Evolutionary conservation across 2,329 filamentous ascomycete species (phyloP).

Genomic region (Penicillium brevicompactum): DNA sequence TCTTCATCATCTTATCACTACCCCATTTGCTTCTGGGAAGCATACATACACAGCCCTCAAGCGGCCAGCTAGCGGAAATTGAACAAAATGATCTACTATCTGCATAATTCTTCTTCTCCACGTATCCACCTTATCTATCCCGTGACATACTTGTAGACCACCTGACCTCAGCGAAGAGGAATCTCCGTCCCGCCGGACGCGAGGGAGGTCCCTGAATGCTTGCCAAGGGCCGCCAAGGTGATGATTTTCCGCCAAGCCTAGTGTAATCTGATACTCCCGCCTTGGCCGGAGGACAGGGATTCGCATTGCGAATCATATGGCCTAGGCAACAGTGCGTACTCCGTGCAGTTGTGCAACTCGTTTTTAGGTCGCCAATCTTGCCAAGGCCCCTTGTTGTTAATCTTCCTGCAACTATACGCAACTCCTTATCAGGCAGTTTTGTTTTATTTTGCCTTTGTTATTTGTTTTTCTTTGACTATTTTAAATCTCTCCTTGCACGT

Average conservation of each 20-base stretch:
- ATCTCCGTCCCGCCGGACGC: constrained; percentile 15
- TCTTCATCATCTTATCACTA: background rate
- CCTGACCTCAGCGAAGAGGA: constrained; percentile 14
- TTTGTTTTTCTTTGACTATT: background rate
- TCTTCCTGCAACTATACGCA: constrained; percentile 1
- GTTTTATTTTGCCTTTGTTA: background rate
- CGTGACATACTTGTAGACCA: constrained; percentile 1
- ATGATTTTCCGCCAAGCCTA: constrained; percentile 28
- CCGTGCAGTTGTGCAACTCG: constrained; percentile 2
- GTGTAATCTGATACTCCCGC: constrained; percentile 23
- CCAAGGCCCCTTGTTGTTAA: constrained; percentile 15
- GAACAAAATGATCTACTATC: background rate
- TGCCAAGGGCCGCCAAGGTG: constrained; percentile 25
- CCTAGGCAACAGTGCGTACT: constrained; percentile 9
- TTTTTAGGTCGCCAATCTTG: constrained; percentile 10
- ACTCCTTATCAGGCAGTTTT: constrained; percentile 6
- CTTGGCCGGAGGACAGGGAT: constrained; percentile 23
- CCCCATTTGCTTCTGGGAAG: constrained; percentile 1
- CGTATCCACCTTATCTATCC: background rate
- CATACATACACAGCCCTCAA: background rate
- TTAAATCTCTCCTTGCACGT: constrained; percentile 11
- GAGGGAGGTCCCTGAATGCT: constrained; percentile 20
- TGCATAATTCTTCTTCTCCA: background rate
- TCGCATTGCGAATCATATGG: constrained; percentile 13
- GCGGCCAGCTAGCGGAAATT: background rate